Conservation (phyloP, 129 eudicot species). For the Flaveria bidentis region DNA sequence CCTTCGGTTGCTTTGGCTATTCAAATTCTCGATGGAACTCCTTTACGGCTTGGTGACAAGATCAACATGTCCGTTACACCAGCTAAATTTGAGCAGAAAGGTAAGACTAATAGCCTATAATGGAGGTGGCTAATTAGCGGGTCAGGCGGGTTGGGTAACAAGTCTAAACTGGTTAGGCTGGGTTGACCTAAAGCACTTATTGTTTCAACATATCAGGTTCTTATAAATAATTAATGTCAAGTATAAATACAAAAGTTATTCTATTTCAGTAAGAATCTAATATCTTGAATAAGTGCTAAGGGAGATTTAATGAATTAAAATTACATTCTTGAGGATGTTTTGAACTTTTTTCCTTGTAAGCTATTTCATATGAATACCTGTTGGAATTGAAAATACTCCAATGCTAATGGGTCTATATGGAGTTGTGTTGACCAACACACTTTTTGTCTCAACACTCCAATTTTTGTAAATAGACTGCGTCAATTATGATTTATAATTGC, state of each 20-base stretch:
- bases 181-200: not conserved
- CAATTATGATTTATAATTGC: not conserved
- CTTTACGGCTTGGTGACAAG: conserved; percentile 79
- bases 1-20: conserved; percentile 92
- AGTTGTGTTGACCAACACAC: not conserved
- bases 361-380: not conserved
- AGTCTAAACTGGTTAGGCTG: not conserved
- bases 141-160: not conserved
- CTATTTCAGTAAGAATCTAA: not conserved
- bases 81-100: conserved; percentile 98
- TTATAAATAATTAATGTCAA: not conserved
- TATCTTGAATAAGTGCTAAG: not conserved
- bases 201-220: not conserved
- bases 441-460: not conserved
- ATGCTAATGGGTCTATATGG: not conserved
- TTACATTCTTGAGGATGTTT: conserved; percentile 10
- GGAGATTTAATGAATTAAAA: conserved; percentile 12
- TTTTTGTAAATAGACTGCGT: not conserved
- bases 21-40: conserved; percentile 87
- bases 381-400: not conserved
- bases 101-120: conserved; percentile 31
- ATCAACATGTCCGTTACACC: conserved; percentile 72
- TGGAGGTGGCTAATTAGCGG: not conserved
- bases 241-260: not conserved
- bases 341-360: not conserved